A percentile compares a stretch with the other conserved stretches of the same genome.
phyloP scores from a whole-genome alignment of 1,139 yeast genomes.

The Pichia sp. region DNA sequence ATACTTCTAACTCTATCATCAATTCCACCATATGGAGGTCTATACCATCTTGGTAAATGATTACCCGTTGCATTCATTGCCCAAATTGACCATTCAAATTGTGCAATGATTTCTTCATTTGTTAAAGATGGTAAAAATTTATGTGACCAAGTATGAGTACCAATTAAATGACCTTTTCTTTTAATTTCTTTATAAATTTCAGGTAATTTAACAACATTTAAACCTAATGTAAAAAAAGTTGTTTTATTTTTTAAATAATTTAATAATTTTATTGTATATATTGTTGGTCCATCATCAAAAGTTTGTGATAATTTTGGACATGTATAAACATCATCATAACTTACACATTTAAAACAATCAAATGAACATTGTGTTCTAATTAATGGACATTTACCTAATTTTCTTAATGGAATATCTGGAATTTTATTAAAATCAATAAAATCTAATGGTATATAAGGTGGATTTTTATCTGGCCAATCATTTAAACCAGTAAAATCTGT shows the following conservation, averaged over 20 bases:
- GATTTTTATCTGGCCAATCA: conserved; percentile 79
- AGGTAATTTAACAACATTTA: conserved; percentile 71
- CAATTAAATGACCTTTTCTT: conserved; percentile 67
- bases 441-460: conserved; percentile 80
- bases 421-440: conserved; percentile 53
- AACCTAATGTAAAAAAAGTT: conserved; percentile 82
- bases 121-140: conserved; percentile 68
- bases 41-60: conserved; percentile 85
- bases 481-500: conserved; percentile 61
- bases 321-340: conserved; percentile 69
- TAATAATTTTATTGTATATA: conserved; percentile 56
- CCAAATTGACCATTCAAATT: conserved; percentile 93
- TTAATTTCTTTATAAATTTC: conserved; percentile 57
- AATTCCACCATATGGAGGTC: conserved; percentile 95
- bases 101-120: conserved; percentile 80
- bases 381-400: conserved; percentile 53
- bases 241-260: conserved; percentile 46
- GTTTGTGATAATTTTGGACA: conserved; percentile 77
- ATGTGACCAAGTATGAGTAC: conserved; percentile 92
- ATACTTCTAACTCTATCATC: conserved; percentile 81
- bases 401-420: conserved; percentile 44
- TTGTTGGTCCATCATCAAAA: conserved; percentile 93
- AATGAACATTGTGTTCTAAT: conserved; percentile 62
- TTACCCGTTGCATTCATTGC: conserved; percentile 93
- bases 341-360: conserved; percentile 77